phyloP scores from a whole-genome alignment of 768 basidiomycete species.

The Gymnopilus dilepis region DNA sequence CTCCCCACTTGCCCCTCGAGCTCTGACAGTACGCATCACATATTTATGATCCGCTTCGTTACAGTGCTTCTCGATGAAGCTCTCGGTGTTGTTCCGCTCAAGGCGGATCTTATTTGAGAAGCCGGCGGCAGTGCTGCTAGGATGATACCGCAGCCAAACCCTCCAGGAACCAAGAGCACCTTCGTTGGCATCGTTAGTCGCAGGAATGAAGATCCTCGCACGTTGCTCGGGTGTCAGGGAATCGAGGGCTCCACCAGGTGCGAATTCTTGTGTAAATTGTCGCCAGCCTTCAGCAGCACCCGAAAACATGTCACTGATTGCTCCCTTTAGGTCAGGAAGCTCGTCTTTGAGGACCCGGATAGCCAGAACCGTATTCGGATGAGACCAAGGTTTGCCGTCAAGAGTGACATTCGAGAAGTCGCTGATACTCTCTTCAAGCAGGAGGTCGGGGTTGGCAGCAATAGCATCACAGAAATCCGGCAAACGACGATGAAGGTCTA shows the following conservation, averaged over 20 bases:
- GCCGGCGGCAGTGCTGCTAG: not conserved
- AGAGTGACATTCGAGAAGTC: not conserved
- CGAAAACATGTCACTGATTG: conserved; percentile 6
- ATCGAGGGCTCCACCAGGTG: conserved; percentile 14
- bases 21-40: not conserved
- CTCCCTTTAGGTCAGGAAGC: no score
- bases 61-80: conserved; percentile 4
- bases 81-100: conserved; percentile 4
- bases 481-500: conserved; percentile 13
- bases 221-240: conserved; percentile 19
- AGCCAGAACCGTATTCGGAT: not conserved
- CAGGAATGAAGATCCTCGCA: conserved; percentile 15
- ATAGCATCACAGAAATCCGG: conserved; percentile 9
- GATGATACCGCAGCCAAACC: not conserved
- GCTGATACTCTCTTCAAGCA: not conserved
- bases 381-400: not conserved
- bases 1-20: not conserved
- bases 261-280: conserved; percentile 17
- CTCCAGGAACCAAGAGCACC: conserved; percentile 20
- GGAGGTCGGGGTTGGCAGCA: conserved; percentile 21
- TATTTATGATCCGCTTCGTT: not conserved
- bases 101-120: conserved; percentile 4
- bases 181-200: conserved; percentile 28
- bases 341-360: not conserved
- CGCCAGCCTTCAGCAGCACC: conserved; percentile 13